phyloP scores from a whole-genome alignment of 2,329 filamentous ascomycete genomes.

The Sphaerulina populicola region DNA sequence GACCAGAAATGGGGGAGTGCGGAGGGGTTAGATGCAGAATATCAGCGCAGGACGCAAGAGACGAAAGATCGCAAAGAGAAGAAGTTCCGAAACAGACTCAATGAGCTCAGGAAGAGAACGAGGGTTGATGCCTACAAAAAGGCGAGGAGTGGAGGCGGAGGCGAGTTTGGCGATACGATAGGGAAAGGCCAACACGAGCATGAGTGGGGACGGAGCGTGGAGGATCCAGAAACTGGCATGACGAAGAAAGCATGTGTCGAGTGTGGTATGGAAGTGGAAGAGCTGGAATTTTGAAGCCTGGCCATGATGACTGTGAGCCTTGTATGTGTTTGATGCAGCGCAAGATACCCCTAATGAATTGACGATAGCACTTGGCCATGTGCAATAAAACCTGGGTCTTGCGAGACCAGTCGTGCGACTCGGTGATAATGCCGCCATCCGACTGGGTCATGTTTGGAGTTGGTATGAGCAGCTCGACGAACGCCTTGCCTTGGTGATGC shows the following conservation, averaged over 20 bases:
- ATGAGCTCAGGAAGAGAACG: slow-evolving; percentile 87
- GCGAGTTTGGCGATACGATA: slow-evolving; percentile 68
- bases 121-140: slow-evolving; percentile 81
- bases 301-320: background rate
- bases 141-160: slow-evolving; percentile 49
- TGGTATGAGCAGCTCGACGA: too few relatives aligned
- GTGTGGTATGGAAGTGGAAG: slow-evolving; percentile 61
- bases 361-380: background rate
- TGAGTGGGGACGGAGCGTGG: slow-evolving; percentile 62
- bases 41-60: slow-evolving; percentile 65
- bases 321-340: background rate
- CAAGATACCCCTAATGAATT: background rate
- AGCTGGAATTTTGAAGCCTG: slow-evolving; percentile 49
- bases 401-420: too few relatives aligned
- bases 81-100: slow-evolving; percentile 82
- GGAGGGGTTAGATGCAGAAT: slow-evolving; percentile 80
- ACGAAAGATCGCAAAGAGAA: slow-evolving; percentile 81
- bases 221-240: slow-evolving; percentile 59
- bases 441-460: too few relatives aligned
- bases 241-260: slow-evolving; percentile 66
- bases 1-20: slow-evolving; percentile 80
- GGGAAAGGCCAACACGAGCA: slow-evolving; percentile 69
- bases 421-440: too few relatives aligned
- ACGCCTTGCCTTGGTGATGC: too few relatives aligned
- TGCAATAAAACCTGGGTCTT: too few relatives aligned